Conservation (phyloP, 371 early-diverging fungal species). For the Synchytrium microbalum region DNA sequence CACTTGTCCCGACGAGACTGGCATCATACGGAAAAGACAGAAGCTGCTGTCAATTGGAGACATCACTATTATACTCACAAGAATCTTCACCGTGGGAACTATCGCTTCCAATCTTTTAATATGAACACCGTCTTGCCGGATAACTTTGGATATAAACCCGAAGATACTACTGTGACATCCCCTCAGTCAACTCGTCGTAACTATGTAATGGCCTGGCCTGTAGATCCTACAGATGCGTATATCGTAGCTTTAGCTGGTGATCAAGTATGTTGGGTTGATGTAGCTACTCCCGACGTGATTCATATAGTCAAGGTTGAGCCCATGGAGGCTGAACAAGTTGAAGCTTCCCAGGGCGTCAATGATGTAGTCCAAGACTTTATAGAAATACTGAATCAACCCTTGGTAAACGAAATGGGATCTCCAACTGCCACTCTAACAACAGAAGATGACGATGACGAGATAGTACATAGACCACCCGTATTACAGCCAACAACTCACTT, state of each 20-base stretch:
- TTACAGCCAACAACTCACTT: constrained; percentile 7
- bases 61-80: constrained; percentile 16
- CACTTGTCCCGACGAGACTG: constrained; percentile 12
- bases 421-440: not conserved
- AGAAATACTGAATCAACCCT: not conserved
- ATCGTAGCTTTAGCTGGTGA: constrained; percentile 21
- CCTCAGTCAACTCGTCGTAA: not conserved
- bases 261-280: constrained; percentile 22
- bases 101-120: constrained; percentile 9
- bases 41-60: constrained; percentile 12
- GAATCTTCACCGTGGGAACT: constrained; percentile 14
- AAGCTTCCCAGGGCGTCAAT: not conserved
- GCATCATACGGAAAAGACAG: constrained; percentile 10
- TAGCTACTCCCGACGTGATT: constrained; percentile 11
- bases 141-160: not conserved
- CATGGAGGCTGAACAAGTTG: not conserved
- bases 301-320: constrained; percentile 4
- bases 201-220: constrained; percentile 28
- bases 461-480: not conserved
- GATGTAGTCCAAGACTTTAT: not conserved
- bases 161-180: not conserved
- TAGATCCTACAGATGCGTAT: constrained; percentile 23
- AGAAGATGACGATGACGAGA: constrained; percentile 3
- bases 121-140: not conserved
- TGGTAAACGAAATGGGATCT: not conserved